phyloP scores from a whole-genome alignment of 2,329 filamentous ascomycete species.

The Verticillium albo-atrum region DNA sequence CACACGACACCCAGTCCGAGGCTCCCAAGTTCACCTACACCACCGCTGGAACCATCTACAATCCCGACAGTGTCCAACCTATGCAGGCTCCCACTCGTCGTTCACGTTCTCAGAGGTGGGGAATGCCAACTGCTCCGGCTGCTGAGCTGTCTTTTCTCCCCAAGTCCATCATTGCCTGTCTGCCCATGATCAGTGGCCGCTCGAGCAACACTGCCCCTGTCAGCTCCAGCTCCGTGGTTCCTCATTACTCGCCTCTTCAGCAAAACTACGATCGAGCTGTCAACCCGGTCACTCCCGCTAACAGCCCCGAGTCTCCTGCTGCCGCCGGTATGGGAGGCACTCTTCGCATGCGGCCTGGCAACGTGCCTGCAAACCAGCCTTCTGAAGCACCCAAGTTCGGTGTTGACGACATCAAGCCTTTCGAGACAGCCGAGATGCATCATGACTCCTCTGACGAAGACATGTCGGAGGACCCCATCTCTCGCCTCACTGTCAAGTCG shows the following conservation, averaged over 20 bases:
- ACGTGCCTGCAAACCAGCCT: slow-evolving; percentile 14
- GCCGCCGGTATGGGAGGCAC: slow-evolving; percentile 11
- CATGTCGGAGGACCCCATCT: slow-evolving; percentile 21
- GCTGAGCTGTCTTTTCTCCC: slow-evolving; percentile 30
- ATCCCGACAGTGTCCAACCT: slow-evolving; percentile 38
- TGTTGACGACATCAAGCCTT: slow-evolving; percentile 18
- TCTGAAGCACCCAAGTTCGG: slow-evolving; percentile 9
- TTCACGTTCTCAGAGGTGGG: slow-evolving; percentile 40
- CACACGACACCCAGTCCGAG: background rate
- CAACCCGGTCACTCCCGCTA: slow-evolving; percentile 25
- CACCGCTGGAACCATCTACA: slow-evolving; percentile 53
- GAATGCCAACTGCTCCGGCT: slow-evolving; percentile 17
- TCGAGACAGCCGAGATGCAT: slow-evolving; percentile 12
- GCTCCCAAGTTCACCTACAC: slow-evolving; percentile 40
- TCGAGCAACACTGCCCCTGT: background rate
- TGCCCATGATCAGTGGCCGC: background rate
- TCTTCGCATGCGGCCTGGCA: slow-evolving; percentile 21
- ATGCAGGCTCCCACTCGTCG: slow-evolving; percentile 48
- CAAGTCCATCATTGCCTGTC: slow-evolving; percentile 26
- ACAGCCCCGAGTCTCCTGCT: background rate
- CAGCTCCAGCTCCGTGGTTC: slow-evolving; percentile 1
- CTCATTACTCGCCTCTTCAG: slow-evolving; percentile 46
- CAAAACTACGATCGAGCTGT: slow-evolving; percentile 50
- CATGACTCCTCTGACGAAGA: slow-evolving; percentile 15
- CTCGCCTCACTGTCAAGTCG: slow-evolving; percentile 39